Percentiles rank a stretch among this genome's conserved stretches.
Evolutionary conservation across 495 filamentous ascomycete genomes (phyloP).

Genomic region (Umbilicaria muhlenbergii): DNA sequence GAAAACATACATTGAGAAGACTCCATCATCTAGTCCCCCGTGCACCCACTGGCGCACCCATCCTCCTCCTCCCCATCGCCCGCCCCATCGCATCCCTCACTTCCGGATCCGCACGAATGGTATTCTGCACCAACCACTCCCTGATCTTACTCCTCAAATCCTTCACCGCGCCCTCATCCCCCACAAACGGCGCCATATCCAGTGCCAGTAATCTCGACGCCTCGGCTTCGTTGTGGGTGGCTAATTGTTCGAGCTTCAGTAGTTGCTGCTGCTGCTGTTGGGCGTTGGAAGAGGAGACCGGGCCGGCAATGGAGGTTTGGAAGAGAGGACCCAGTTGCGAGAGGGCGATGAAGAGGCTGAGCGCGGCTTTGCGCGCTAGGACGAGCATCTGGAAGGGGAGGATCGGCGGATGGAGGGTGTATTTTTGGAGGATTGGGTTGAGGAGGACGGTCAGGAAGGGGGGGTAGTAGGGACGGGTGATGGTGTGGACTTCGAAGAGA

Average conservation of each 20-base stretch:
- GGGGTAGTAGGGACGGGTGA: conserved; percentile 50
- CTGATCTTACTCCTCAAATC: conserved; percentile 49
- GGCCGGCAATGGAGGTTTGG: conserved; percentile 7
- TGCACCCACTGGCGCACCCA: conserved; percentile 27
- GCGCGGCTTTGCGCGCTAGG: conserved; percentile 57
- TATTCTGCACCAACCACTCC: conserved; percentile 64
- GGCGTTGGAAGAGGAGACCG: not conserved
- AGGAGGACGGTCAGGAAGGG: conserved; percentile 39
- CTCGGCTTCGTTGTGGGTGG: conserved; percentile 47
- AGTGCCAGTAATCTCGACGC: conserved; percentile 51
- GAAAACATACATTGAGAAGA: too few species aligned
- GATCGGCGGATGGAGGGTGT: conserved; percentile 43
- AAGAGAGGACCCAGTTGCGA: conserved; percentile 64
- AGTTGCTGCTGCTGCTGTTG: conserved; percentile 22
- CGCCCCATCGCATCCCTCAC: conserved; percentile 58
- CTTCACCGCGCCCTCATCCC: conserved; percentile 43
- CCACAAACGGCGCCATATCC: conserved; percentile 70
- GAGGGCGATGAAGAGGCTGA: conserved; percentile 82
- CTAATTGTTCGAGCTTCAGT: conserved; percentile 26
- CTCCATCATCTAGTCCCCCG: conserved; percentile 16
- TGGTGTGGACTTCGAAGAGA: conserved; percentile 55
- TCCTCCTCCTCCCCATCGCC: conserved; percentile 40
- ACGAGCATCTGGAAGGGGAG: conserved; percentile 77
- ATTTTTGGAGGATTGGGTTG: conserved; percentile 40
- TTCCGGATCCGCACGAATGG: conserved; percentile 55